A percentile compares a stretch with the other conserved stretches of the same genome.
These are phyloP conservation scores for Sutorius australiensis DNA, from an alignment of 768 basidiomycete species.

Conservation along the genomic window DNA sequence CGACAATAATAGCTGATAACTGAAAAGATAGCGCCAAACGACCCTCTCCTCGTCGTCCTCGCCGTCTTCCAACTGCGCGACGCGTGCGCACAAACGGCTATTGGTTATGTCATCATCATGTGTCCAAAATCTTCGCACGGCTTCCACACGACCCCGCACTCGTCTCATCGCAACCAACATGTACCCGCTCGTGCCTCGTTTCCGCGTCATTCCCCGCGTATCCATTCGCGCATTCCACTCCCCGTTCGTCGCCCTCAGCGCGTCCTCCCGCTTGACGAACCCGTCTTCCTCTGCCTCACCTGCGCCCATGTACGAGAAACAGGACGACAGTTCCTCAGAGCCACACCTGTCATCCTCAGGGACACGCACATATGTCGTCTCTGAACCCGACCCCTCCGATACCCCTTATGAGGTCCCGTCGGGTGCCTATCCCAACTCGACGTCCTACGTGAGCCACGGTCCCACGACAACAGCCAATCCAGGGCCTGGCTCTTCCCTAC, in stretches of 20 bases:
- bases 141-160: not conserved
- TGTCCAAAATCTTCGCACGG: slow-evolving; percentile 26
- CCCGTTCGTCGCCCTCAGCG: slow-evolving; percentile 53
- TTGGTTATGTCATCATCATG: slow-evolving; percentile 27
- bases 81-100: not conserved
- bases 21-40: too few relatives aligned
- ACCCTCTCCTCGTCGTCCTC: not conserved
- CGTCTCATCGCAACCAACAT: slow-evolving; percentile 21
- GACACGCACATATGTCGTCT: slow-evolving; percentile 67
- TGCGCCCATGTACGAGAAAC: slow-evolving; percentile 55
- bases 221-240: slow-evolving; percentile 59
- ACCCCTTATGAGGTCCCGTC: slow-evolving; percentile 67
- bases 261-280: slow-evolving; percentile 33
- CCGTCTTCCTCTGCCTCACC: slow-evolving; percentile 27
- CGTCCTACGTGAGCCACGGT: slow-evolving; percentile 43
- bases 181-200: slow-evolving; percentile 6
- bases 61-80: not conserved
- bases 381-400: slow-evolving; percentile 61
- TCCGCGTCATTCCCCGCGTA: slow-evolving; percentile 5
- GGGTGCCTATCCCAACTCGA: slow-evolving; percentile 58
- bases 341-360: slow-evolving; percentile 42
- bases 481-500: slow-evolving; percentile 42
- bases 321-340: slow-evolving; percentile 49
- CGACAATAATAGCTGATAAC: not conserved
- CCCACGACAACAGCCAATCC: slow-evolving; percentile 39